These are phyloP conservation scores for Chaetothyriales sp. DNA, from an alignment of 2,329 filamentous ascomycete genomes.

Conservation along the genomic window DNA sequence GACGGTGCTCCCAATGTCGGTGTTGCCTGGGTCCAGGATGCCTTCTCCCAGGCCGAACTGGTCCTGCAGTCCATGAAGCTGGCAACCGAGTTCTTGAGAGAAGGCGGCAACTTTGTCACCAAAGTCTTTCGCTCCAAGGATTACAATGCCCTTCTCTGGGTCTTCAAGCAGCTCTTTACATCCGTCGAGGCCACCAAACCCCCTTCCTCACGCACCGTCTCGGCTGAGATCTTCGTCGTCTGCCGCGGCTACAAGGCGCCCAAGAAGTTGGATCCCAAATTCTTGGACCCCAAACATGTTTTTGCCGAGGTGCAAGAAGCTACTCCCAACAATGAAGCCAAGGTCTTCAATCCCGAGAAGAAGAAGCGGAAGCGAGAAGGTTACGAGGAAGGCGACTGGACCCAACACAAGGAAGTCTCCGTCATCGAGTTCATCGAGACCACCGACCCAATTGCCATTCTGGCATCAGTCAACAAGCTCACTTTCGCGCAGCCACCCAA, in stretches of 20 bases:
- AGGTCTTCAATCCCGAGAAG: slow-evolving; percentile 91
- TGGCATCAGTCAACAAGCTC: slow-evolving; percentile 72
- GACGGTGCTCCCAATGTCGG: slow-evolving; percentile 96
- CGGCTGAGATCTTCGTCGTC: slow-evolving; percentile 96
- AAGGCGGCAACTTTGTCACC: slow-evolving; percentile 86
- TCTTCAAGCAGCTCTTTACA: slow-evolving; percentile 88
- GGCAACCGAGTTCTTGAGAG: slow-evolving; percentile 78
- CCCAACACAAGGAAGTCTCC: slow-evolving; percentile 73
- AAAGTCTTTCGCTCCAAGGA: slow-evolving; percentile 97
- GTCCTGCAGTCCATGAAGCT: slow-evolving; percentile 82
- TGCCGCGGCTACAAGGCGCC: slow-evolving; percentile 91
- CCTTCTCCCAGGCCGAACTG: slow-evolving; percentile 91
- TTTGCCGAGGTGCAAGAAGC: slow-evolving; percentile 82
- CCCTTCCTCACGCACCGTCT: slow-evolving; percentile 87
- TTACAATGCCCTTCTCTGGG: slow-evolving; percentile 90
- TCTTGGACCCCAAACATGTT: slow-evolving; percentile 75
- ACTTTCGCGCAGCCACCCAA: slow-evolving; percentile 67
- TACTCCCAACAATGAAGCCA: slow-evolving; percentile 88
- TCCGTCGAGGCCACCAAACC: slow-evolving; percentile 97
- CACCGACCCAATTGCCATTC: slow-evolving; percentile 77
- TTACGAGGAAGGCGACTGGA: slow-evolving; percentile 93
- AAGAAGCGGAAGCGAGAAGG: slow-evolving; percentile 97
- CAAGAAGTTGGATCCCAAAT: slow-evolving; percentile 80
- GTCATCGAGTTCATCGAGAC: slow-evolving; percentile 92
- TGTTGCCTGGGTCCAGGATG: slow-evolving; percentile 95